Evolutionary conservation across 306 rosid genomes (phyloP).

Genomic region (Abrus precatorius): DNA sequence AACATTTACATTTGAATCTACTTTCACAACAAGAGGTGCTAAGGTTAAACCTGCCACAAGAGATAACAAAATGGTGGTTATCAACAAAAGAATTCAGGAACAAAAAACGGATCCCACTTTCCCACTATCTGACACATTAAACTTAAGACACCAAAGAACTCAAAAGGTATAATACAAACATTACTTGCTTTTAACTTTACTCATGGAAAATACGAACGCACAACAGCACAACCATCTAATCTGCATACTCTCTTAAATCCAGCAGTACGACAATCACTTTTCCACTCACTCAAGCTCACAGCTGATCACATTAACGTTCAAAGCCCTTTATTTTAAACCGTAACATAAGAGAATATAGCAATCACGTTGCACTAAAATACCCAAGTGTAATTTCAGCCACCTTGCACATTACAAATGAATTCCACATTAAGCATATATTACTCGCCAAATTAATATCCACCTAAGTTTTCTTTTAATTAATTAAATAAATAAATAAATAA

Average conservation of each 20-base stretch:
- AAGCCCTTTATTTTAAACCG: constrained; percentile 1
- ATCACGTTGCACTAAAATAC: constrained; percentile 21
- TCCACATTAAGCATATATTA: constrained; percentile 20
- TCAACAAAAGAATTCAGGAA: neutral
- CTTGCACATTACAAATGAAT: neutral
- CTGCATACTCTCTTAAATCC: constrained; percentile 3
- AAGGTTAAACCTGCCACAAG: constrained; percentile 72
- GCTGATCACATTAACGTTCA: neutral
- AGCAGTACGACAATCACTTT: neutral
- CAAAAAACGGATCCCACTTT: neutral
- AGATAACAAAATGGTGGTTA: constrained; percentile 8
- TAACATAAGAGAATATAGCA: neutral
- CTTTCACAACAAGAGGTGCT: constrained; percentile 79
- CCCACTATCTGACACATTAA: neutral
- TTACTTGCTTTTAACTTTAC: neutral
- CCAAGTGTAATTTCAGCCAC: constrained; percentile 9
- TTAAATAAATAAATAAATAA: neutral
- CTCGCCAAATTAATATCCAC: constrained; percentile 29
- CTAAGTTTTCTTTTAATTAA: neutral
- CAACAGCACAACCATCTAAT: constrained; percentile 36
- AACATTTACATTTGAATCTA: constrained; percentile 80
- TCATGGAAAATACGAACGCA: constrained; percentile 2
- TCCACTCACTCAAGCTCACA: constrained; percentile 14
- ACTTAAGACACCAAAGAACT: neutral
- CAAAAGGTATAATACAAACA: neutral